Conservation (phyloP, 257 asterid genomes). For the Solanum tarijense region DNA sequence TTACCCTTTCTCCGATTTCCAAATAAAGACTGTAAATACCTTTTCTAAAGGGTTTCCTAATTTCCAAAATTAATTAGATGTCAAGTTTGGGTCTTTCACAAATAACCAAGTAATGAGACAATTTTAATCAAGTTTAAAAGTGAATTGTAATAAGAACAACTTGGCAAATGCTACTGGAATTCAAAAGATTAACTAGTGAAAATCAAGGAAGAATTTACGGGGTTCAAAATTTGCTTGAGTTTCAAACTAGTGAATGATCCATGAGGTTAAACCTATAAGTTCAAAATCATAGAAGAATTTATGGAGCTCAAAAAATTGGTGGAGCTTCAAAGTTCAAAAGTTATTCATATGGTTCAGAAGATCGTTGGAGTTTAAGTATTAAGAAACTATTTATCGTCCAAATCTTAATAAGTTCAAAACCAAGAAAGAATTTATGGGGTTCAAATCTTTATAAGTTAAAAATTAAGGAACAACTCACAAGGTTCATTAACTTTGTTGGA, state of each 20-base stretch:
- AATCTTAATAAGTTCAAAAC: too few species aligned
- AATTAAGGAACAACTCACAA: too few species aligned
- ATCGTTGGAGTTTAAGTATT: too few species aligned
- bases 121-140: not conserved
- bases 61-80: not conserved
- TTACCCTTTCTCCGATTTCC: not conserved
- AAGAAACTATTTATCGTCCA: too few species aligned
- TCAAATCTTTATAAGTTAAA: too few species aligned
- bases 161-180: not conserved
- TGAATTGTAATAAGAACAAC: not conserved
- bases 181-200: not conserved
- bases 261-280: not conserved
- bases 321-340: not conserved
- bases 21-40: too few species aligned
- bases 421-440: too few species aligned
- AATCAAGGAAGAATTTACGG: not conserved
- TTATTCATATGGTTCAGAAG: too few species aligned
- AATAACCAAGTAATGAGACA: not conserved
- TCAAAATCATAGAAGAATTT: too few species aligned
- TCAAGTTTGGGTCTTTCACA: too few species aligned
- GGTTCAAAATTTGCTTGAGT: not conserved
- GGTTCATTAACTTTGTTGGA: too few species aligned
- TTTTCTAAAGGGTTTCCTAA: too few species aligned
- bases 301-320: not conserved
- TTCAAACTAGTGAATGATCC: not conserved